A percentile compares a stretch with the other conserved stretches of the same genome.
Evolutionary conservation across 768 basidiomycete species (phyloP).

Genomic region (Tephrocybe rancida): DNA sequence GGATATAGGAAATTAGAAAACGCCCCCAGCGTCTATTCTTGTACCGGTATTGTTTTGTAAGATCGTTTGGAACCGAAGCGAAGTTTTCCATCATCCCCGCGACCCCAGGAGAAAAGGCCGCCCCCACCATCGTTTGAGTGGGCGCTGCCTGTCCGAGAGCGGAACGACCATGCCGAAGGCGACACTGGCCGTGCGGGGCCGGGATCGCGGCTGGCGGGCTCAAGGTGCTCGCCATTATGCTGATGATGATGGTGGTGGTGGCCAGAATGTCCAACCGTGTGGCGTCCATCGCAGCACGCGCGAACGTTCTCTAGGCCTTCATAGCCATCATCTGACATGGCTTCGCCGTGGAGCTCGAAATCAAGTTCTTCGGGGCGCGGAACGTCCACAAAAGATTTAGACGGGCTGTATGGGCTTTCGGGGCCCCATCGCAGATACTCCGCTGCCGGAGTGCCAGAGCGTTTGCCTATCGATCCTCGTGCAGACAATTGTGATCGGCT

Average conservation of each 20-base stretch:
- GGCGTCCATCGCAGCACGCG: conserved; percentile 86
- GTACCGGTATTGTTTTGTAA: conserved; percentile 41
- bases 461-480: conserved; percentile 77
- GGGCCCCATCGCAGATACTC: conserved; percentile 87
- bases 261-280: conserved; percentile 74
- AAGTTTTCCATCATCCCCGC: conserved; percentile 63
- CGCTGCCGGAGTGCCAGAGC: conserved; percentile 87
- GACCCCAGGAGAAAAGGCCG: conserved; percentile 71
- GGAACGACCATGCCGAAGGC: conserved; percentile 81
- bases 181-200: conserved; percentile 64
- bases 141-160: conserved; percentile 75
- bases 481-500: conserved; percentile 81
- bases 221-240: conserved; percentile 46
- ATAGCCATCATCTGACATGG: conserved; percentile 74
- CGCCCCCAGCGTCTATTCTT: conserved; percentile 22
- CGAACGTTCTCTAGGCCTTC: conserved; percentile 96
- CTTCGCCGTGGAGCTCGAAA: conserved; percentile 82
- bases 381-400: conserved; percentile 66
- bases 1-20: conserved; percentile 12
- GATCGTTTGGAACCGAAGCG: conserved; percentile 76
- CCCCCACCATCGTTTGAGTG: conserved; percentile 65
- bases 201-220: conserved; percentile 48
- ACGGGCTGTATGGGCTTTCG: conserved; percentile 78
- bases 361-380: conserved; percentile 57
- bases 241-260: conserved; percentile 65